These are phyloP conservation scores for Pelargonium myrrhifolium DNA, from an alignment of 441 rosid species.

Conservation along the genomic window DNA sequence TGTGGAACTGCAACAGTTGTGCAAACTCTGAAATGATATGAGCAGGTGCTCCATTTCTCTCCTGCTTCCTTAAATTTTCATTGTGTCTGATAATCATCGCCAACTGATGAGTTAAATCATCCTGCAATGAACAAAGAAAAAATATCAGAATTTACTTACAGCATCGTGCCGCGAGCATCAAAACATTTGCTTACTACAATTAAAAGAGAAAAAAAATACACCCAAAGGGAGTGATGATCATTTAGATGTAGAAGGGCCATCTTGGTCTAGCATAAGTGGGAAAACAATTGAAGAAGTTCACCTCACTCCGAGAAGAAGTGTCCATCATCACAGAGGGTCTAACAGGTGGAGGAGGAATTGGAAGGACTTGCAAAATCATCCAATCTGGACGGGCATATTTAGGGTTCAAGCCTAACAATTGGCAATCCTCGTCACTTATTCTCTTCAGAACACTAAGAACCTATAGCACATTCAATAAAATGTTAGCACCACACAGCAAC, in stretches of 20 bases:
- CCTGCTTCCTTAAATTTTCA: constrained; percentile 85
- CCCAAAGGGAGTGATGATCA: constrained; percentile 1
- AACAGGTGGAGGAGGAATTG: constrained; percentile 98
- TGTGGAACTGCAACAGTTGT: constrained; percentile 88
- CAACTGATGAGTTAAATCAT: constrained; percentile 92
- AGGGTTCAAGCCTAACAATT: constrained; percentile 74
- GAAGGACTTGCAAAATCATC: constrained; percentile 98
- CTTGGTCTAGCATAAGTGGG: background rate
- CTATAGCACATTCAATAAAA: constrained; percentile 27
- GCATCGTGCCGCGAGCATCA: background rate
- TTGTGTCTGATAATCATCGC: constrained; percentile 95
- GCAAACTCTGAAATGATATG: constrained; percentile 97
- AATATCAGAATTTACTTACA: constrained; percentile 14
- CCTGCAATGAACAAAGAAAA: constrained; percentile 44
- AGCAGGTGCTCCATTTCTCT: constrained; percentile 96
- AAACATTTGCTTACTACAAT: background rate
- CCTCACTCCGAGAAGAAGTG: constrained; percentile 98
- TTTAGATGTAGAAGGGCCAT: background rate
- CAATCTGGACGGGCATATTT: constrained; percentile 99
- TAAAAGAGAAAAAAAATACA: background rate
- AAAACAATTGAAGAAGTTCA: constrained; percentile 24
- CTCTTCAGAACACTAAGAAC: constrained; percentile 89
- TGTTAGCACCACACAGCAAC: constrained; percentile 14
- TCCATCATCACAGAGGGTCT: constrained; percentile 99
- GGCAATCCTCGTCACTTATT: constrained; percentile 92